These are phyloP conservation scores for Plasmodium coatneyi DNA, from an alignment of 169 alveolate genomes.

Conservation along the genomic window DNA sequence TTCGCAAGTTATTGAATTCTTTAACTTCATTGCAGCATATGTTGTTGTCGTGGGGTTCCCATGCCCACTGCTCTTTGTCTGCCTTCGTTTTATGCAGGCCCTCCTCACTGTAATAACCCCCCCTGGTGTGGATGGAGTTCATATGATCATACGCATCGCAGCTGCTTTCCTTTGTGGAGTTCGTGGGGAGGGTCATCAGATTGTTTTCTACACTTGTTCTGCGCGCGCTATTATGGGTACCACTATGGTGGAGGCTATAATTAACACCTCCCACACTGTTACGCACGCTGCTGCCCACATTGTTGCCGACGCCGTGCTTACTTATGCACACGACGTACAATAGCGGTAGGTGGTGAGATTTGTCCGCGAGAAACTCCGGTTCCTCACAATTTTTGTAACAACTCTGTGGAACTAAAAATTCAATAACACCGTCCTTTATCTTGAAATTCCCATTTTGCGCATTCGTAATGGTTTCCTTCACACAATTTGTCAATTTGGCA, in stretches of 20 bases:
- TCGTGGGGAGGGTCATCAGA: not conserved
- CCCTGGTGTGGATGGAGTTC: not conserved
- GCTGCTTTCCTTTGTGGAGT: not conserved
- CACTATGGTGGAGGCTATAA: not conserved
- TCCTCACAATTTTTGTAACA: constrained; percentile 40
- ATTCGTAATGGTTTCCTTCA: constrained; percentile 8
- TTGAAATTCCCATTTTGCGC: constrained; percentile 15
- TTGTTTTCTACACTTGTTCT: not conserved
- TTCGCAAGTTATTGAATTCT: constrained; percentile 43
- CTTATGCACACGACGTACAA: constrained; percentile 60
- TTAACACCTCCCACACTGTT: not conserved
- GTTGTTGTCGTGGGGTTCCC: not conserved
- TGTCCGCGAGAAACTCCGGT: constrained; percentile 12
- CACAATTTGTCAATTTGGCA: constrained; percentile 36
- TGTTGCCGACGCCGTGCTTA: constrained; percentile 20
- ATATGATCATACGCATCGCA: not conserved
- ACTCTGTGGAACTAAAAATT: constrained; percentile 67
- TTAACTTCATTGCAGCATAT: constrained; percentile 43
- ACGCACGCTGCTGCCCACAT: not conserved
- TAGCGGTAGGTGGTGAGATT: constrained; percentile 24
- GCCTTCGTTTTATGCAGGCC: not conserved
- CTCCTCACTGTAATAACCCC: not conserved
- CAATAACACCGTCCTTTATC: constrained; percentile 12
- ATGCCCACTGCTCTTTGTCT: not conserved
- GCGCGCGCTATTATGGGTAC: not conserved